Evolutionary conservation across 805 yeast species (phyloP), one percentile per base, ranked within the genome.

Genomic region (Brettanomyces anomalus): DNA sequence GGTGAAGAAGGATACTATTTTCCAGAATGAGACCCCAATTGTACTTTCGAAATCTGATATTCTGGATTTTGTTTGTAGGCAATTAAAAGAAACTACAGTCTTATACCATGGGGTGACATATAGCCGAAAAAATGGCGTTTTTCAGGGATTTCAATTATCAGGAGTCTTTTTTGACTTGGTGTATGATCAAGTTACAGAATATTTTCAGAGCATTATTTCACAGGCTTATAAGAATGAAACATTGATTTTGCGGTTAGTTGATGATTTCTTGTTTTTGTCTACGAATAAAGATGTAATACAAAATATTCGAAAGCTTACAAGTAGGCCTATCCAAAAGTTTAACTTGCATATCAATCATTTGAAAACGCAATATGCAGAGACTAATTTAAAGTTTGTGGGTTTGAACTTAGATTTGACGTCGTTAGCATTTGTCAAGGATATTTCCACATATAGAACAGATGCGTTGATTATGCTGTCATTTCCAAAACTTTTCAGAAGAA

Each of bases 111-210:
- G 58, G 1, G 47, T 51, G 6, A 59, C 65, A 3, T 74, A 67
- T 52, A 54, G 57, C n/a, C 64, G 95, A 45, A 74, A 64, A 36
- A 58, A 64, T 8, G 97, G 97, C 0, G 68, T 90, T 0, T 88
- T 81, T 42, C 97, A 89, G 62, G 97, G 97, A 0, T 75, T 86
- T 6, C 78, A 81, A 1, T 58, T 88, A 4, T 90, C 95, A 44
- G 73, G 84, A 1, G 65, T 79, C 4, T 67, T 89, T 31, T 87
- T 95, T 48, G 85, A 87, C 48, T 49, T 87, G 1, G 72, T 85
- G 0, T 82, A 83, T 52, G 87, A 83, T 52, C 66, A 71, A 2
- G 55, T 89, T 26, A 70, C 83, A 10, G 66, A 68, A 24, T 49
- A 54, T 13, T 56, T 66, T 42, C 39, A 49, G 13, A 31, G 39